Evolutionary conservation across 148 eudicot genomes (phyloP), one percentile per base, ranked within the genome.

Genomic region (Talinum fruticosum): DNA sequence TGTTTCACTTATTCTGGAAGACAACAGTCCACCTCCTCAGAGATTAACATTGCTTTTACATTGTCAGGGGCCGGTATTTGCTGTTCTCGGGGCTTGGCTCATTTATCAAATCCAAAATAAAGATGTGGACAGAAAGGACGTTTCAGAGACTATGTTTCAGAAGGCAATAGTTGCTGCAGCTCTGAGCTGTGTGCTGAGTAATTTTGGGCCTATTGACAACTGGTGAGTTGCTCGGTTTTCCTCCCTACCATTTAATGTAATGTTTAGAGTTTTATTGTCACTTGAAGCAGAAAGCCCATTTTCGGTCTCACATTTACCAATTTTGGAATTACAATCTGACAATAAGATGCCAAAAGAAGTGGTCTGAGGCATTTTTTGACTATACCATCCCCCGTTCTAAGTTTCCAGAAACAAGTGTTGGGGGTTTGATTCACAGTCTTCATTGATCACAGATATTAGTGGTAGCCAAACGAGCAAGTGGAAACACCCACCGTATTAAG

Each of bases 1-100:
- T 41, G 47, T 14, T 41, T 41, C 47, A 41, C 47, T 41, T 35
- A 3, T 37, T 61, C 19, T 49, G 8, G 0, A 28, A 64, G 8
- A 5, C 14, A 1, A 6, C 37, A 30, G 8, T 2, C 1, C 21
- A 29, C 10, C 45, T n/a, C 71, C 7, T 68, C 71, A 36, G 30
- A 34, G n/a, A 44, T 44, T 80, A 18, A 71, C 66, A 65, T 36
- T 65, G 15, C 5, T 26, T 41, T 8, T 38, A 8, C 28, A 64
- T 70, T 41, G 15, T 70, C 83, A 91, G 98, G 98, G 93, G 54
- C 98, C 98, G 0, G 87, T 80, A 10, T 91, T 93, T 81, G 92
- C 92, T 72, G 71, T 93, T 28, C 83, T 93, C 15, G 98, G 97
- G 54, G 96, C 98, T 61, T 93, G 93, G 97, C 90, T 93, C 30